Percentiles rank a stretch among this genome's conserved stretches.
These are phyloP conservation scores for Pyrenophora graminea DNA, from an alignment of 2,329 filamentous ascomycete species.

Conservation along the genomic window DNA sequence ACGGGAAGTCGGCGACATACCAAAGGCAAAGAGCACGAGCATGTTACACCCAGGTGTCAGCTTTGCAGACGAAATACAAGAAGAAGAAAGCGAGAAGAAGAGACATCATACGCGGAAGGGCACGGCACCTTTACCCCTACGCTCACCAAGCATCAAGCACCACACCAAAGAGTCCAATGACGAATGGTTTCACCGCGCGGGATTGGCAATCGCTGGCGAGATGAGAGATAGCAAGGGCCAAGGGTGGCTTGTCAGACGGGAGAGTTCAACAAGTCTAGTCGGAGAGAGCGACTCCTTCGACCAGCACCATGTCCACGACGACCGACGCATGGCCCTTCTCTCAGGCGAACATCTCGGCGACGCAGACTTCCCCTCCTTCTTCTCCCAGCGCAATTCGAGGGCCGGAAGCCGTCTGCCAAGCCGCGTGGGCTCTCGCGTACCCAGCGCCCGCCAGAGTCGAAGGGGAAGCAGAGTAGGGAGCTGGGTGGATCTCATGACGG, in stretches of 20 bases:
- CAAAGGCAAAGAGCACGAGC: constrained; percentile 54
- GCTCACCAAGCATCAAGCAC: constrained; percentile 30
- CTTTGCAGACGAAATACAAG: constrained; percentile 24
- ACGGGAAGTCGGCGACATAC: constrained; percentile 42
- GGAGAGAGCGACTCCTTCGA: constrained; percentile 45
- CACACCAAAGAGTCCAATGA: constrained; percentile 45
- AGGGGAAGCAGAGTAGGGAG: constrained; percentile 43
- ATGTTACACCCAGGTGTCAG: constrained; percentile 43
- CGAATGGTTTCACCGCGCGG: constrained; percentile 64
- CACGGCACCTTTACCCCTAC: constrained; percentile 35
- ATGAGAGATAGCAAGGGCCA: constrained; percentile 66
- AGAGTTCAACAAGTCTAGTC: constrained; percentile 60
- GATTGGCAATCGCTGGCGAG: constrained; percentile 60
- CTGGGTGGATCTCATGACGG: constrained; percentile 45
- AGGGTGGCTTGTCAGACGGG: constrained; percentile 61
- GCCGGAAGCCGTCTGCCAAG: constrained; percentile 44
- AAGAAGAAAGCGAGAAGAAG: constrained; percentile 10
- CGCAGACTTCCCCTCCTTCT: constrained; percentile 39
- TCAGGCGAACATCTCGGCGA: constrained; percentile 42
- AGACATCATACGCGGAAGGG: constrained; percentile 38
- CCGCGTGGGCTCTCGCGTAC: constrained; percentile 45
- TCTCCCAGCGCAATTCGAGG: constrained; percentile 37
- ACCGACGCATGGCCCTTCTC: constrained; percentile 32
- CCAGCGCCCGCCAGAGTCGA: constrained; percentile 46
- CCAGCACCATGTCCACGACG: constrained; percentile 28